These are phyloP conservation scores for Cladosporium halotolerans DNA, from an alignment of 2,329 filamentous ascomycete genomes.

Conservation along the genomic window DNA sequence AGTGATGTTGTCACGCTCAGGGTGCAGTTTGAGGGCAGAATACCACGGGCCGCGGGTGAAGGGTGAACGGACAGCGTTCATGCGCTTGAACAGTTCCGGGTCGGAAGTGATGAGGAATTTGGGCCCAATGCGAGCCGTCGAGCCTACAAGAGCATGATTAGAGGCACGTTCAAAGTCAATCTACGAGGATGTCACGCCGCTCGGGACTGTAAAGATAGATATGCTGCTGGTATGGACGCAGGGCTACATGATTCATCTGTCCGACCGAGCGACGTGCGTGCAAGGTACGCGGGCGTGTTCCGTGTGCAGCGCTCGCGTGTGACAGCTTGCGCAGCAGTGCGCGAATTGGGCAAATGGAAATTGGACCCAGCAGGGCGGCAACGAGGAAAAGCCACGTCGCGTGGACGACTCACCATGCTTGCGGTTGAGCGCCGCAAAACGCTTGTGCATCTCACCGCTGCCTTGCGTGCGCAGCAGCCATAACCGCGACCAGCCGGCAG, in stretches of 20 bases:
- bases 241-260: too few relatives aligned
- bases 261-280: too few relatives aligned
- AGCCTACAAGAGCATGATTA: conserved; percentile 22
- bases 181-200: not conserved
- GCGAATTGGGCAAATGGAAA: not conserved
- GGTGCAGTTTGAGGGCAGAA: conserved; percentile 33
- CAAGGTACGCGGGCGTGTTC: not conserved
- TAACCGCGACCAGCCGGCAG: conserved; percentile 32
- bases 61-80: conserved; percentile 33
- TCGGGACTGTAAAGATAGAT: not conserved
- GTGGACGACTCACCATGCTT: conserved; percentile 31
- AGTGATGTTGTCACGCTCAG: conserved; percentile 35
- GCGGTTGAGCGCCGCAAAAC: conserved; percentile 32
- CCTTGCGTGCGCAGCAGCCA: conserved; percentile 33
- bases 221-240: too few relatives aligned
- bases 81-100: conserved; percentile 32
- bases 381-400: conserved; percentile 8
- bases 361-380: conserved; percentile 5
- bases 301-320: not conserved
- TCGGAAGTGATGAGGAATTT: conserved; percentile 33
- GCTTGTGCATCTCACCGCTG: conserved; percentile 34
- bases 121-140: conserved; percentile 34
- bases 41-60: conserved; percentile 34
- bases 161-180: conserved; percentile 5
- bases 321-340: not conserved